Evolutionary conservation across 208 protist species (phyloP), one percentile per base, ranked within the genome.

Genomic region (Porcisia hertigi): DNA sequence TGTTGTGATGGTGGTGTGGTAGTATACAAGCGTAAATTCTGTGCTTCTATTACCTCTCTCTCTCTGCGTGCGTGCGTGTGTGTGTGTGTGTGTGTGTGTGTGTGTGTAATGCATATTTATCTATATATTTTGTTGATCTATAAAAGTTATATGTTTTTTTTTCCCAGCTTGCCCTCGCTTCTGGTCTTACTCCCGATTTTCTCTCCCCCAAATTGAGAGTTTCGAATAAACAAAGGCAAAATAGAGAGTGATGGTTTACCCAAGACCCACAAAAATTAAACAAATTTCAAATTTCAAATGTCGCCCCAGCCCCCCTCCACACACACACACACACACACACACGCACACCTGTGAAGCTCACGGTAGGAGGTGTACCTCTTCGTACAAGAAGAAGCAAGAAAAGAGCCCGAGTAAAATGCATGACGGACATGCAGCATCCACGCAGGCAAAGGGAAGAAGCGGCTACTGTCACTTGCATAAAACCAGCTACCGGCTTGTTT

Each of bases 61-160:
- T 59, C 23, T 20, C n/a, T 59, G 20, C 23, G 9, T 65, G 4
- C 4, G 45, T 70, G 41, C 6, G 2, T 55, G 65, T 70, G 65
- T 2, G 23, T 55, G 47, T 72, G 67, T 12, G 53, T 47, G 67
- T 30, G 52, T 60, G 30, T 72, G 25, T 72, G 52, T 49, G 52
- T 45, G 7, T 39, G 45, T 45, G 16, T 16, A 5, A 43, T 41
- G 34, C 4, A 39, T 34, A 23, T 23, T 25, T 62, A 34, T 52
- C 47, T 52, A 52, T 52, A 0, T 52, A 52, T 52, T 52, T 52
- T 58, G 36, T 45, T 43, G 30, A 20, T 65, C 16, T 65, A 41
- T 43, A 55, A 34, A 18, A 16, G 52, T 9, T 67, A 7, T 47
- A 16, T 69, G 14, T 25, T 45, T 74, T 62, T 20, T 20, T 66